Conservation (phyloP, 768 basidiomycete species). For the Hygrophorus pudorinus region DNA sequence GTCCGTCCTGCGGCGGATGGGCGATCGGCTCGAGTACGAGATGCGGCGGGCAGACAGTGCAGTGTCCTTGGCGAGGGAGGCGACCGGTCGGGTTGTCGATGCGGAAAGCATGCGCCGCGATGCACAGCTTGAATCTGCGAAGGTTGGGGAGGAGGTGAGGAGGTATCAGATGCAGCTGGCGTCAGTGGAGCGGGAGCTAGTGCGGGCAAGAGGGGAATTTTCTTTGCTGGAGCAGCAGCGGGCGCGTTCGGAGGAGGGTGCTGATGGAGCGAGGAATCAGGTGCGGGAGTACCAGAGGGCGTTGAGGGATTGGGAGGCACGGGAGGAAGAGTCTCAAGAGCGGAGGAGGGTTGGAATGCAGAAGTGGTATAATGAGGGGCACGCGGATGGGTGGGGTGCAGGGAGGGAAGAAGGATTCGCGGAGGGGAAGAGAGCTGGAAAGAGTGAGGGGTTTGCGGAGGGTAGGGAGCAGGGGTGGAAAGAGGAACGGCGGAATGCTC, state of each 20-base stretch:
- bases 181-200: slow-evolving; percentile 32
- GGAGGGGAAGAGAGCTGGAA: slow-evolving; percentile 22
- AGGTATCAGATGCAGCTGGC: slow-evolving; percentile 38
- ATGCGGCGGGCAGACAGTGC: slow-evolving; percentile 43
- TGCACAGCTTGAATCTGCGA: slow-evolving; percentile 19
- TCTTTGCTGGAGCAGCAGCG: slow-evolving; percentile 23
- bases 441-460: slow-evolving; percentile 27
- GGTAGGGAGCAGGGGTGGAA: slow-evolving; percentile 33
- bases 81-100: slow-evolving; percentile 23
- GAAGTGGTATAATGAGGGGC: slow-evolving; percentile 33
- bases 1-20: slow-evolving; percentile 37
- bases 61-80: slow-evolving; percentile 36
- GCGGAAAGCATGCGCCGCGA: slow-evolving; percentile 34
- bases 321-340: slow-evolving; percentile 33
- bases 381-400: slow-evolving; percentile 33
- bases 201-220: slow-evolving; percentile 24
- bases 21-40: slow-evolving; percentile 48
- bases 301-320: slow-evolving; percentile 34
- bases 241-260: slow-evolving; percentile 33
- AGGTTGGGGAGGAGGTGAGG: slow-evolving; percentile 30
- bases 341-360: slow-evolving; percentile 29
- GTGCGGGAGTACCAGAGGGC: slow-evolving; percentile 32
- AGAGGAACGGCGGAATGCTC: slow-evolving; percentile 43
- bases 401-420: slow-evolving; percentile 38
- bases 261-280: slow-evolving; percentile 31